Base-by-base conservation (phyloP, 2,329 filamentous ascomycete genomes). In the Colletotrichum navitas region DNA sequence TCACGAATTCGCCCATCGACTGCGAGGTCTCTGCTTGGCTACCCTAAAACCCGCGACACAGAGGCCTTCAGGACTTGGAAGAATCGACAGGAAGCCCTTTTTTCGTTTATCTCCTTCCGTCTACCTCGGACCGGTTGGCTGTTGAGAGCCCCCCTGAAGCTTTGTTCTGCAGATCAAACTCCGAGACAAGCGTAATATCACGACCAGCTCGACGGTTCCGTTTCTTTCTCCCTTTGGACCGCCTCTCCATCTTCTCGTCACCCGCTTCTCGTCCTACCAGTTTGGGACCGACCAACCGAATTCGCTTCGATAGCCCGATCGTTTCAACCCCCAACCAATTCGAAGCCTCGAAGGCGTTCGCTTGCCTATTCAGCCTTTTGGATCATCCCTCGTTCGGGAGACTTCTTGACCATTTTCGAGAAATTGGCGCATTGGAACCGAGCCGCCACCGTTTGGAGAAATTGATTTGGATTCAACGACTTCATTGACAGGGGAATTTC, bases 11-110 rank as follows among this genome's bases (percentile, higher is more conserved):
- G 55, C 39, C 56, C 70, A 66, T 56, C 67, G 61, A 61, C 51
- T 32, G 21, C 54, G n/a, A 72, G 45, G 21, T 43, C 55, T 62
- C 49, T 61, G 55, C 56, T 60, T 59, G 58, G 54, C 32, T 51
- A 68, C 64, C 65, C 67, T 39, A 66, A 39, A 78, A 80, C 76
- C 81, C 84, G 82, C 81, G 81, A 84, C 81, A 81, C 79, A 74
- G 76, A 76, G 72, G 70, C 76, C 79, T 77, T 79, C 80, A 80
- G 76, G 65, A 63, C 75, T 54, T 60, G 74, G 72, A 62, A 74
- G 74, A 78, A 76, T 76, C 74, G 74, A 21, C 49, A 54, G 47
- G 16, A 56, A 11, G 32, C 41, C 21, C 18, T 47, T 66, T 66
- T 61, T 49, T 65, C 51, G 39, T 58, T 72, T 66, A 49, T 55